Conservation (phyloP, 75 land plant genomes). For the Chamaecyparis obtusa region DNA sequence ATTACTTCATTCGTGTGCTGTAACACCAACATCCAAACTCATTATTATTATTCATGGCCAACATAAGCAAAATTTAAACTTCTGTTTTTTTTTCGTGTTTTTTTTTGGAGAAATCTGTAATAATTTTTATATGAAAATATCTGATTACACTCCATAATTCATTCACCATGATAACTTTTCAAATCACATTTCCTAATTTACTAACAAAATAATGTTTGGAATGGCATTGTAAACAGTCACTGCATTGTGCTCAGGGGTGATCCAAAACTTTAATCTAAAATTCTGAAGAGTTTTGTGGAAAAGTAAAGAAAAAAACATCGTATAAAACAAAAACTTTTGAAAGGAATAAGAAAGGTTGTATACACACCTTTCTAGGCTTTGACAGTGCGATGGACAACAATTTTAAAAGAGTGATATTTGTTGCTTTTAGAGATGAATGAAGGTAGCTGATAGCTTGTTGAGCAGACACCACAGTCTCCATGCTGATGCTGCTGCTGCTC, state of each 20-base stretch:
- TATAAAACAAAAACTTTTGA: no score
- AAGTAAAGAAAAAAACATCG: neutral
- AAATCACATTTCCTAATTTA: no score
- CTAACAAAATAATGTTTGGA: no score
- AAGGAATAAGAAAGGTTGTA: no score
- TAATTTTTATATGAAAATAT: no score
- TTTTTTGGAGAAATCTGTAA: no score
- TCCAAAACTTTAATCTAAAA: no score
- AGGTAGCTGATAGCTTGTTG: constrained; percentile 50
- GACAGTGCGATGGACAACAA: constrained; percentile 41
- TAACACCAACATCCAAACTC: neutral
- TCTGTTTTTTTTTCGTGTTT: neutral
- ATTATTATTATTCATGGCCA: neutral
- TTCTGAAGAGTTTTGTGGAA: neutral
- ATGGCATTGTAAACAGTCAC: no score
- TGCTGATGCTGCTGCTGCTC: constrained; percentile 23
- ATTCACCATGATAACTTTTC: no score
- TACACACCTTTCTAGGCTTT: constrained; percentile 44
- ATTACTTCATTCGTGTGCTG: constrained; percentile 55
- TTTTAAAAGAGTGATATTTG: constrained; percentile 53
- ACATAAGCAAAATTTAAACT: neutral
- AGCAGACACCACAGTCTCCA: constrained; percentile 60
- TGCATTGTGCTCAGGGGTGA: no score
- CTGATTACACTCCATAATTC: no score
- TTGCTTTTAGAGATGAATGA: constrained; percentile 36